Percentiles rank a stretch among this genome's conserved stretches.
These are phyloP conservation scores for Chernovozyma sophiae-reginae DNA, from an alignment of 1,139 yeast genomes.

Conservation along the genomic window DNA sequence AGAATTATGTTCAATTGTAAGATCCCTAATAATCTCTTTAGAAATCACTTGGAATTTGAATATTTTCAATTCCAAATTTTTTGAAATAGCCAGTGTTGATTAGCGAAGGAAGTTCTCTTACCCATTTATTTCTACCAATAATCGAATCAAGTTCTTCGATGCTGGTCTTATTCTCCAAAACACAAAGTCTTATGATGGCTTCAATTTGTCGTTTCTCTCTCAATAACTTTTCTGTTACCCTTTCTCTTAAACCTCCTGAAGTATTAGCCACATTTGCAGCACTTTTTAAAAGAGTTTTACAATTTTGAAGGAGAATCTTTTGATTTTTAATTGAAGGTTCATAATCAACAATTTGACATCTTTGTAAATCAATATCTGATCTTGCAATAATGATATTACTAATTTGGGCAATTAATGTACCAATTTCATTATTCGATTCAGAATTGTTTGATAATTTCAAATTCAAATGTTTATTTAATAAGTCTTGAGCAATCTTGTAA, in stretches of 20 bases:
- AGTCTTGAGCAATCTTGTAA: constrained; percentile 38
- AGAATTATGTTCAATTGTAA: too few species aligned
- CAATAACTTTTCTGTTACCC: constrained; percentile 36
- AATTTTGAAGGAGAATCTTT: constrained; percentile 31
- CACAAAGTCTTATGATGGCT: constrained; percentile 42
- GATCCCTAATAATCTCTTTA: too few species aligned
- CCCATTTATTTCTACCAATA: constrained; percentile 33
- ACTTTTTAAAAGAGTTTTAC: constrained; percentile 40
- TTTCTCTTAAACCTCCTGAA: constrained; percentile 51
- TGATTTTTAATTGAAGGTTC: constrained; percentile 28
- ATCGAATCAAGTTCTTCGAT: constrained; percentile 34
- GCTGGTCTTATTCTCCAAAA: constrained; percentile 37
- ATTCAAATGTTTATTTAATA: constrained; percentile 18
- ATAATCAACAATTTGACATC: constrained; percentile 28
- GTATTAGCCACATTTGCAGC: constrained; percentile 44
- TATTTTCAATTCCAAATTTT: constrained; percentile 17
- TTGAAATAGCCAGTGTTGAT: constrained; percentile 27
- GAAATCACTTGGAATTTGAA: constrained; percentile 7
- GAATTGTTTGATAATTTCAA: constrained; percentile 14
- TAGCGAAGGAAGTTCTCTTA: constrained; percentile 22
- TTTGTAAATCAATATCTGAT: constrained; percentile 51
- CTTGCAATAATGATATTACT: constrained; percentile 45
- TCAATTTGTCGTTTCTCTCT: constrained; percentile 43
- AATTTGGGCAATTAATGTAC: constrained; percentile 35
- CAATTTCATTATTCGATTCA: constrained; percentile 24